Base-by-base conservation (phyloP, 1,284 basidiomycete genomes). In the Exobasidium cylindrosporum region DNA sequence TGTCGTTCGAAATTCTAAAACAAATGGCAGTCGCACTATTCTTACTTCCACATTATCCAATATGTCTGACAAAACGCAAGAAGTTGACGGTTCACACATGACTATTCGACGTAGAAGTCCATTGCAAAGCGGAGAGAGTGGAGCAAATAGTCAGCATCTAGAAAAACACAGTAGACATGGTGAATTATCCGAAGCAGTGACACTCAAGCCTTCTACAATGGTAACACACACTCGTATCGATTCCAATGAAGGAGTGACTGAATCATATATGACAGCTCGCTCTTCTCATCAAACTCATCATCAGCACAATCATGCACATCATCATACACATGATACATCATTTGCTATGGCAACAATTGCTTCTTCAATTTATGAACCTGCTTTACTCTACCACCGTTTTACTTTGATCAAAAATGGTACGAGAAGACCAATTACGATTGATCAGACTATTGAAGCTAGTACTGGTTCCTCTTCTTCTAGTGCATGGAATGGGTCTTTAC, bases 361-460 rank as follows among this genome's bases (percentile, higher is more conserved):
- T 14, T 69, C 69, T 7, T 69, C 69, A 56, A 23, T 61, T 29
- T 21, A 29, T 54, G 65, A 64, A 32, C 66, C 70, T 13, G 54
- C 57, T 1, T 64, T 67, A 31, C 62, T 75, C 44, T 66, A 64
- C 63, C 74, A 77, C 58, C 67, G 74, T 1, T 77, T 77, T 60
- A 77, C 72, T 11, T 57, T 77, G 23, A 68, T 77, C 65, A 75
- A 76, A 62, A 77, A 75, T 64, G 71, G 73, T 32, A 72, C 68
- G 1, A 59, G 67, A 14, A 66, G 68, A 13, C 73, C 73, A 30
- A 56, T 57, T 50, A 57, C 63, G 13, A 58, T 73, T 31, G 58
- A 23, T 26, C 30, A 44, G 3, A 54, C 50, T 17, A 40, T 40
- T 7, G 35, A 40, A 40, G 59, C 67, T 29, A 24, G 54, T 14